Conservation (phyloP, 108 stramenopile species). For the Pseudonitzschia multiseries region DNA sequence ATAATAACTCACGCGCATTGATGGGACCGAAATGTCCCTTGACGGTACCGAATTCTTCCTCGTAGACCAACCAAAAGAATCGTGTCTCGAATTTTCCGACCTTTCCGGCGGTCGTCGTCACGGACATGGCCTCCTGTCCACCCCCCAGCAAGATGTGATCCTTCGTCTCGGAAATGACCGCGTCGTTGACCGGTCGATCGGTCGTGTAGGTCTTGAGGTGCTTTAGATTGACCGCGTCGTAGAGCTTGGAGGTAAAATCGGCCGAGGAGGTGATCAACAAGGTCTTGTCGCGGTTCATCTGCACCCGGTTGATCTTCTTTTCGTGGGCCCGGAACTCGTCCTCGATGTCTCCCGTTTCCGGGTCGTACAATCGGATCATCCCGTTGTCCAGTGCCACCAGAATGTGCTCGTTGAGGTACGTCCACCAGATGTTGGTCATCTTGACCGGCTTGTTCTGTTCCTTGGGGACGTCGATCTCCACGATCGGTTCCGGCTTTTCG, state of each 20-base stretch:
- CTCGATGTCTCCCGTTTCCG: slow-evolving; percentile 80
- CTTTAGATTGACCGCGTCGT: slow-evolving; percentile 88
- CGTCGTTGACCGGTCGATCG: slow-evolving; percentile 98
- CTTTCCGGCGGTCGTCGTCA: slow-evolving; percentile 97
- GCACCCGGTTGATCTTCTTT: slow-evolving; percentile 91
- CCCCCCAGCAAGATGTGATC: slow-evolving; percentile 98
- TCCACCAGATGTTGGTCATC: slow-evolving; percentile 88
- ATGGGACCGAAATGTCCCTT: slow-evolving; percentile 99
- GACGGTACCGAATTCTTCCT: slow-evolving; percentile 96
- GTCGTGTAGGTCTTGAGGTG: slow-evolving; percentile 94
- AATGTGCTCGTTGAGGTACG: slow-evolving; percentile 89
- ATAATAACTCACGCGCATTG: slow-evolving; percentile 85
- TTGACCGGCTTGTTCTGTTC: slow-evolving; percentile 68
- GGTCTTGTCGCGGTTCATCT: slow-evolving; percentile 93
- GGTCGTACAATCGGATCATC: slow-evolving; percentile 86
- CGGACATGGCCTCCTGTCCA: slow-evolving; percentile 98
- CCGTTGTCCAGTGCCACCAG: slow-evolving; percentile 95
- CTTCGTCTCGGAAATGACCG: slow-evolving; percentile 92
- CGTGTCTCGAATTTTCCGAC: slow-evolving; percentile 98
- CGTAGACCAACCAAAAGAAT: slow-evolving; percentile 96
- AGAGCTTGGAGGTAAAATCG: slow-evolving; percentile 93
- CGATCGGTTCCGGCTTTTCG: slow-evolving; percentile 51
- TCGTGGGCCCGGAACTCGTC: slow-evolving; percentile 81
- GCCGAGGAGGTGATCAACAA: slow-evolving; percentile 93
- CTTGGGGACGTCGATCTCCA: slow-evolving; percentile 90